Evolutionary conservation across 192 early-diverging fungal species (phyloP).

Genomic region (Thamnidium elegans): DNA sequence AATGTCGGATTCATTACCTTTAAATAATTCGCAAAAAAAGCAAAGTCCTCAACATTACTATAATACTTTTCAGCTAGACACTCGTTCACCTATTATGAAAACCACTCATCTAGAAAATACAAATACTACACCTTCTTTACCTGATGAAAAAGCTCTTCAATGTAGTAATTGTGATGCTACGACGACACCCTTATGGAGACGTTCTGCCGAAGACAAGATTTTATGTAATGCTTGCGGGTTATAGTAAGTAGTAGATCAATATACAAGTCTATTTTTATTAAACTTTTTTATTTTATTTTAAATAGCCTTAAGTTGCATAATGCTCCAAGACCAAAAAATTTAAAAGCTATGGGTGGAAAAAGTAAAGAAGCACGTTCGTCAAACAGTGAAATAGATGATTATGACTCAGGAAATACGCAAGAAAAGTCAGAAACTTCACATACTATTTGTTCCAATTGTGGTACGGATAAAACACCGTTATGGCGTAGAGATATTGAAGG

Average conservation of each 20-base stretch:
- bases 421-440: background rate
- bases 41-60: background rate
- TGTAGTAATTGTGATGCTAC: slow-evolving; percentile 78
- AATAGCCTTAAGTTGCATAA: slow-evolving; percentile 76
- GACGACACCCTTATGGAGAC: slow-evolving; percentile 91
- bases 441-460: slow-evolving; percentile 68
- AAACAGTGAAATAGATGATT: background rate
- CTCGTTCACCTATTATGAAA: background rate
- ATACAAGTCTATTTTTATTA: background rate
- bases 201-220: slow-evolving; percentile 76
- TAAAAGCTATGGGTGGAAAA: slow-evolving; percentile 67
- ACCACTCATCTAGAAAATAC: background rate
- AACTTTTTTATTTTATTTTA: background rate
- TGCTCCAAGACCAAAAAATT: slow-evolving; percentile 70
- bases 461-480: slow-evolving; percentile 83
- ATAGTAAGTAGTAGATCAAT: slow-evolving; percentile 56
- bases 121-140: background rate
- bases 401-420: slow-evolving; percentile 27
- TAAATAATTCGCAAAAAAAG: background rate
- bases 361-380: slow-evolving; percentile 13
- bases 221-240: slow-evolving; percentile 98
- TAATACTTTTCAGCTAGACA: slow-evolving; percentile 4
- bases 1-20: too few species aligned
- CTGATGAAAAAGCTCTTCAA: background rate
- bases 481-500: slow-evolving; percentile 81